A percentile compares a stretch with the other conserved stretches of the same genome.
Conservation (phyloP, 2,329 filamentous ascomycete genomes). For the Claviceps capensis region DNA sequence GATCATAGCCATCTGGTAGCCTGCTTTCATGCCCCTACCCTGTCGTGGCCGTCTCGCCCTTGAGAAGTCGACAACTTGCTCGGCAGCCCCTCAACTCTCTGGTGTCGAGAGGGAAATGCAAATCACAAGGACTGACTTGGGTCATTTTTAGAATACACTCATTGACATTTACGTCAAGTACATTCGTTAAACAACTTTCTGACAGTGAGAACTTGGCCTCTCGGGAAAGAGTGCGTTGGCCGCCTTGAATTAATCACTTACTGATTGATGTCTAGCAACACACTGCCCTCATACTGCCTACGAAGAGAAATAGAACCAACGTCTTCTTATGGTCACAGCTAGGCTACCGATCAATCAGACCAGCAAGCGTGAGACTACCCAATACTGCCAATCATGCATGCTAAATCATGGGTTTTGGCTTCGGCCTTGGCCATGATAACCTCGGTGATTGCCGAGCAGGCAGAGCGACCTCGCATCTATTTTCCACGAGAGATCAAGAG, state of each 20-base stretch:
- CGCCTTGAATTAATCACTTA: background rate
- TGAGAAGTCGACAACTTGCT: background rate
- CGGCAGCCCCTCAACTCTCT: background rate
- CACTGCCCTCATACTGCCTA: background rate
- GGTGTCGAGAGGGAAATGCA: background rate
- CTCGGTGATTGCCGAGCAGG: constrained; percentile 27
- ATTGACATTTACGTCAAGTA: constrained; percentile 44
- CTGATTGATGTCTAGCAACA: background rate
- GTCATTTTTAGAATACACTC: constrained; percentile 25
- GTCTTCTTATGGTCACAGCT: background rate
- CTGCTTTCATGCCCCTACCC: background rate
- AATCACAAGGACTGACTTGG: constrained; percentile 6
- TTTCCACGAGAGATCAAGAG: constrained; percentile 44
- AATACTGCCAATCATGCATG: constrained; percentile 30
- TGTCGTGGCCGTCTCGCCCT: background rate
- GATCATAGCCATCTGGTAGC: background rate
- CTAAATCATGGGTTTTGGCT: constrained; percentile 31
- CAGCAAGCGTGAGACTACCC: background rate
- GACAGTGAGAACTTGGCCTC: constrained; percentile 23
- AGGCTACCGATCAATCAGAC: background rate
- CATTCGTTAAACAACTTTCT: constrained; percentile 40
- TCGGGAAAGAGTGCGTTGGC: background rate
- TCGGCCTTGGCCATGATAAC: constrained; percentile 35
- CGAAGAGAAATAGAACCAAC: background rate
- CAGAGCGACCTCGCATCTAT: constrained; percentile 38